Evolutionary conservation across 2,329 filamentous ascomycete genomes (phyloP), one percentile per base, ranked within the genome.

Genomic region (Decorospora gaudefroyi): DNA sequence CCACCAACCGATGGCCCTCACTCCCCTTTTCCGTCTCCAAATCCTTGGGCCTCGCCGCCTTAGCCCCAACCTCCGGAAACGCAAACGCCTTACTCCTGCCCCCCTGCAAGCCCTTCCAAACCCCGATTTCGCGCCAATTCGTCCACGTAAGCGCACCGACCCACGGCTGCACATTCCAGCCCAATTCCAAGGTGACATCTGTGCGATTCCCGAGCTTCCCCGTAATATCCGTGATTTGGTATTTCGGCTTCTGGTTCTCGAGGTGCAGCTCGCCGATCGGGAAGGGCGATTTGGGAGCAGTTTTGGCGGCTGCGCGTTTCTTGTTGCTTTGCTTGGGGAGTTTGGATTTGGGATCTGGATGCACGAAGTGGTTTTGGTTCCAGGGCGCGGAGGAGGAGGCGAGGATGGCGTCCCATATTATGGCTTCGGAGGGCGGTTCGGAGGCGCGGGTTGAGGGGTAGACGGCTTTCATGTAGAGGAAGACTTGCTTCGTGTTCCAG

Each of bases 401-500:
- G 73, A 99, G 91, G 74, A 99, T 97, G 55, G 79, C 81, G 74
- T 99, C 92, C 93, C 92, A 97, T 74, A 99, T 92, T 52, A 96
- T 86, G 59, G 88, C 88, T 73, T 90, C 74, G 23, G 74, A 76
- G 35, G 68, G 52, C 8, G 75, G 73, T 52, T 73, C 63, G 26
- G 51, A 53, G 46, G 70, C 44, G 33, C 71, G 70, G 33, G 73
- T 72, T 25, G 76, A 74, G 25, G 78, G 76, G 67, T 86, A 87
- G 42, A 78, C 85, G 41, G 92, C 92, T 42, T 90, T 92, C 46
- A 99, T 85, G 76, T 96, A 99, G 70, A 96, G 85, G 74, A 97
- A 99, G 64, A 99, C 76, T 74, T 97, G 89, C 73, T 99, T 99
- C 13, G 95, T 99, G 79, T 99, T 99, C 93, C 92, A 99, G 67